These are phyloP conservation scores for Carex parvula DNA, from an alignment of 176 grass and related monocot species.

Conservation along the genomic window DNA sequence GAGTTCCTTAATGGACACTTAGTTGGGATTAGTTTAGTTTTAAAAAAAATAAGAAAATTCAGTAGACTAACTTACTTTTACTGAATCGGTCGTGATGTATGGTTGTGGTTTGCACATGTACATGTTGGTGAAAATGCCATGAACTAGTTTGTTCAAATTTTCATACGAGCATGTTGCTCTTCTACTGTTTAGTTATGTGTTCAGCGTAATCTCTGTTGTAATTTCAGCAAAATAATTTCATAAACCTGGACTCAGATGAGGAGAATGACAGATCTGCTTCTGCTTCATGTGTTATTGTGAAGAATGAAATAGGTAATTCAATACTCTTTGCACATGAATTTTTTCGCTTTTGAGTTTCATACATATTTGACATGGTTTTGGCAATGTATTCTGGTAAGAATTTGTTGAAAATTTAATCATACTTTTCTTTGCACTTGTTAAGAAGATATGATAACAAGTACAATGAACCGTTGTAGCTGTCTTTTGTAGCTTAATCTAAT, in stretches of 20 bases:
- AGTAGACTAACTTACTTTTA: neutral
- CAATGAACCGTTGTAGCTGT: neutral
- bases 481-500: neutral
- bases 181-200: neutral
- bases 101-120: neutral
- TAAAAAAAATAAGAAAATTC: neutral
- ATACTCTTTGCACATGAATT: neutral
- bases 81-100: neutral
- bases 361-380: too few species aligned
- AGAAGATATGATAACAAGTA: neutral
- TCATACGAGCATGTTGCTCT: neutral
- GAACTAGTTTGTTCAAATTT: too few species aligned
- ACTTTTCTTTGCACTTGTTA: neutral
- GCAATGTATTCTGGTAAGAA: too few species aligned
- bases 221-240: conserved; percentile 34
- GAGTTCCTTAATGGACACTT: neutral
- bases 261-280: conserved; percentile 34
- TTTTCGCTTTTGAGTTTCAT: neutral
- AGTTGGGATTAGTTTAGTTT: neutral
- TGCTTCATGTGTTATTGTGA: conserved; percentile 32
- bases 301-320: conserved; percentile 36
- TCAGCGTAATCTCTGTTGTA: conserved; percentile 14
- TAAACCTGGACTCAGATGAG: conserved; percentile 60
- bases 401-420: neutral
- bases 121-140: neutral